phyloP scores from a whole-genome alignment of 2,329 filamentous ascomycete species.

The Emydomyces testavorans region DNA sequence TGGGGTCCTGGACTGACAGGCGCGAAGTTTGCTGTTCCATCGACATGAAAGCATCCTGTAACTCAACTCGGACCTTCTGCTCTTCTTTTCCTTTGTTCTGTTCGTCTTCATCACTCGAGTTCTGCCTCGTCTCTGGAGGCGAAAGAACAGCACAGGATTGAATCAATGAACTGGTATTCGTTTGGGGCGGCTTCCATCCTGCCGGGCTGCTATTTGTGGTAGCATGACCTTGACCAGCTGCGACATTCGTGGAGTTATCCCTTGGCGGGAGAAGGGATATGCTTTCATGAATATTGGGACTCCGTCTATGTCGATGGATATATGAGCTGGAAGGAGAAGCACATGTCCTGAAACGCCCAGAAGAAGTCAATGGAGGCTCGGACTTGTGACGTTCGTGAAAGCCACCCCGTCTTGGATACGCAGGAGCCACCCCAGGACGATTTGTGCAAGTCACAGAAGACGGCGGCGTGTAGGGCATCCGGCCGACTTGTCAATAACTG shows the following conservation, averaged over 20 bases:
- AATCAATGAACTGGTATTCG: constrained; percentile 45
- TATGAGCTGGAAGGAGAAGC: constrained; percentile 50
- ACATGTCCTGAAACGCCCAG: constrained; percentile 36
- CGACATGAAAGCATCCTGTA: constrained; percentile 71
- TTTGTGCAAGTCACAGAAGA: constrained; percentile 44
- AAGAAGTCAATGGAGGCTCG: constrained; percentile 13
- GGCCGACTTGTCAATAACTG: constrained; percentile 21
- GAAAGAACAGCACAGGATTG: constrained; percentile 79
- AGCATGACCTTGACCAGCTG: constrained; percentile 12
- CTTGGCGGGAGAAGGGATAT: constrained; percentile 25
- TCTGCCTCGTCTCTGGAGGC: constrained; percentile 71
- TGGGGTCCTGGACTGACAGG: constrained; percentile 12
- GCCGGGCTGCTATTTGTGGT: constrained; percentile 17
- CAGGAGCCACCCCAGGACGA: constrained; percentile 42
- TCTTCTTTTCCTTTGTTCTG: constrained; percentile 33
- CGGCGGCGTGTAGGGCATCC: constrained; percentile 43
- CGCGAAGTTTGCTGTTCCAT: constrained; percentile 42
- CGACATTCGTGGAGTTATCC: background rate
- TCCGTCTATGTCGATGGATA: constrained; percentile 50
- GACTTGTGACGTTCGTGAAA: constrained; percentile 16
- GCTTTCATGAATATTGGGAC: constrained; percentile 40
- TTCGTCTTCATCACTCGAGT: constrained; percentile 76
- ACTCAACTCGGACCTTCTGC: constrained; percentile 46
- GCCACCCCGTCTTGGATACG: constrained; percentile 17
- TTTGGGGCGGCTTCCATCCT: constrained; percentile 68